phyloP scores from a whole-genome alignment of 75 land plant species.

The Sequoiadendron giganteum region DNA sequence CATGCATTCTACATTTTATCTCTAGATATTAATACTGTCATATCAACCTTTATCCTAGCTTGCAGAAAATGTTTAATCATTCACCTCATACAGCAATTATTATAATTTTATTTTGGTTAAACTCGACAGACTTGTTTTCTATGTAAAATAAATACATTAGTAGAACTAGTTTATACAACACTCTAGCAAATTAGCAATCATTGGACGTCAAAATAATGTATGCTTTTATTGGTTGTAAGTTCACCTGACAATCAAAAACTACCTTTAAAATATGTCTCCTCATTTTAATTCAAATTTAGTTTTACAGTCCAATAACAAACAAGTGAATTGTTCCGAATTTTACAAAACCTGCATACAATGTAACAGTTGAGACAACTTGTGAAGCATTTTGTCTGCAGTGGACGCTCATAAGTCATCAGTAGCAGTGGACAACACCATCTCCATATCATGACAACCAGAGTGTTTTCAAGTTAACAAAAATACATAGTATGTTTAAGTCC shows the following conservation, averaged over 20 bases:
- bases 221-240: neutral
- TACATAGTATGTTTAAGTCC: too few relatives aligned
- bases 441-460: neutral
- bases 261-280: neutral
- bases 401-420: neutral
- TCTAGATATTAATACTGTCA: neutral
- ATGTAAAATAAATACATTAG: neutral
- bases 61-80: neutral
- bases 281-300: neutral
- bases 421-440: neutral
- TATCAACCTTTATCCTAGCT: neutral
- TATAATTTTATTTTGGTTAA: neutral
- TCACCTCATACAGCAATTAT: neutral
- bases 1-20: neutral
- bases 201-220: neutral
- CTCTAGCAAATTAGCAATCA: neutral
- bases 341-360: neutral
- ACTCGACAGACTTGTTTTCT: neutral
- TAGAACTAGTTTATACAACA: neutral
- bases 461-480: too few relatives aligned
- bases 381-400: neutral
- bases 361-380: neutral
- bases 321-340: neutral
- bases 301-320: neutral
- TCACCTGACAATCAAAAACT: neutral